A percentile compares a stretch with the other conserved stretches of the same genome.
Conservation (phyloP, 129 eudicot species). For the Artemisia annua region DNA sequence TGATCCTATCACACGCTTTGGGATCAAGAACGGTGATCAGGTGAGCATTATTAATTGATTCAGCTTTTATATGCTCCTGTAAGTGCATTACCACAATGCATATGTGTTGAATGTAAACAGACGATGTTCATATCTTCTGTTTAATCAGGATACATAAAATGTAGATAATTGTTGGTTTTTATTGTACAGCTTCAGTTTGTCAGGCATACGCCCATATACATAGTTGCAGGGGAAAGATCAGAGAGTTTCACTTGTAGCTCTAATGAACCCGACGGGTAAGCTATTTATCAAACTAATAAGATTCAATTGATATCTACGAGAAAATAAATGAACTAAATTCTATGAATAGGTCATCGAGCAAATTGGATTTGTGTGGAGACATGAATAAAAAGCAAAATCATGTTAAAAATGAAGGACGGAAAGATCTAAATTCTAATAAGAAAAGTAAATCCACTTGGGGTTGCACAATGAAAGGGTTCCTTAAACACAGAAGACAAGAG, state of each 20-base stretch:
- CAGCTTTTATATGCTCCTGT: not conserved
- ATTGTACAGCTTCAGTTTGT: conserved; percentile 42
- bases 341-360: conserved; percentile 26
- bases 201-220: conserved; percentile 24
- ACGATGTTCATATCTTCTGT: too few relatives aligned
- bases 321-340: not conserved
- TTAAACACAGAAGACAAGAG: conserved; percentile 11
- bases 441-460: conserved; percentile 10
- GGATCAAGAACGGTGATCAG: conserved; percentile 77
- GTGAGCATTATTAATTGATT: conserved; percentile 25
- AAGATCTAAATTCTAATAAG: conserved; percentile 2
- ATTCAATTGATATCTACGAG: not conserved
- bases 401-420: conserved; percentile 12
- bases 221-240: conserved; percentile 31
- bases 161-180: too few relatives aligned
- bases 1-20: conserved; percentile 44
- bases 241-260: not conserved
- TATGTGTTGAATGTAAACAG: not conserved
- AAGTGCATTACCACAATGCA: not conserved
- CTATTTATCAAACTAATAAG: not conserved
- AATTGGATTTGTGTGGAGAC: conserved; percentile 6
- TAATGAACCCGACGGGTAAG: conserved; percentile 19
- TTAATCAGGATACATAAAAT: too few relatives aligned
- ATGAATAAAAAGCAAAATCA: conserved; percentile 17
- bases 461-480: not conserved